Evolutionary conservation across 179 eudicot species (phyloP), one percentile per base, ranked within the genome.

Genomic region (Drosera spatulata): DNA sequence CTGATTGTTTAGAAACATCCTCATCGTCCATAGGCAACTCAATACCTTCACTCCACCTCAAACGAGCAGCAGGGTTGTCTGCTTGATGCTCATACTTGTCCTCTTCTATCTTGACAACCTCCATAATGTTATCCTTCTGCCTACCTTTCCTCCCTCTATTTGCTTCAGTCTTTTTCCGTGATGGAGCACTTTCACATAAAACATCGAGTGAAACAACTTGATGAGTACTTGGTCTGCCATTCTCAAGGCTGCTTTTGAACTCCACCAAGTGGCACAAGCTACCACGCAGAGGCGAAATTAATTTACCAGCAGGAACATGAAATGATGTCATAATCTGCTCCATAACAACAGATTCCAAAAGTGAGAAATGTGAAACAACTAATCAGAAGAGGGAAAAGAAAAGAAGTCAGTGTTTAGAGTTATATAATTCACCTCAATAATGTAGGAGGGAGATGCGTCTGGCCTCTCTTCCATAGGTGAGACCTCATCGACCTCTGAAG

Each of bases 271-370:
- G 55, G 42, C 80, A 64, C 55, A 90, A 72, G 71, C 78, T 70
- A 57, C 77, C 80, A 5, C 80, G 72, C 58, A 90, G 85, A 61
- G 97, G 99, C 64, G 99, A 94, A 69, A 94, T 65, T 48, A 87
- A 69, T 53, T 67, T 65, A 45, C 65, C 73, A 39, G 80, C 83
- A 41, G 40, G 54, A 44, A 80, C 61, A 13, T 90, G 85, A 57
- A 71, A 86, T 10, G 97, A 83, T 50, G 89, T 85, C 99, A 94
- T 90, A 64, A 85, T 82, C 99, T 94, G 90, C 80, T 56, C 62
- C 66, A 77, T 51, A 22, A 51, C 55, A 66, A 41, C 65, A 33
- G 39, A 64, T 66, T 15, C 61, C 11, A 49, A 51, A 51, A 41
- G 56, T 56, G 41, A n/a, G 7, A 50, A 10, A 10, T 13, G 12